These are phyloP conservation scores for Cyathus striatus DNA, from an alignment of 768 basidiomycete genomes.

Conservation along the genomic window DNA sequence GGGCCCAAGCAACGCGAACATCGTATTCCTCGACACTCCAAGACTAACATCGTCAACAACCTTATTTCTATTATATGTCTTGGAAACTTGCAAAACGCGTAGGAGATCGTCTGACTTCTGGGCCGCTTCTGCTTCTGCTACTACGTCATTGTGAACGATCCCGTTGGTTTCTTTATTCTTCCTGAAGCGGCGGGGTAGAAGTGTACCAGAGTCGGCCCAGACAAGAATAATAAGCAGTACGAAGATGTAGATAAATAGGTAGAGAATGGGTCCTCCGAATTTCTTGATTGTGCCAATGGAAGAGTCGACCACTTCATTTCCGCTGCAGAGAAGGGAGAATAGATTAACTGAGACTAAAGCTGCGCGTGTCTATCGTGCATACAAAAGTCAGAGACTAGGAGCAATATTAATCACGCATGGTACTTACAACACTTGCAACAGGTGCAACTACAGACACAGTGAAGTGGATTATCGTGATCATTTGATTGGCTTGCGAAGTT, in stretches of 20 bases:
- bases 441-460: conserved; percentile 64
- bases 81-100: conserved; percentile 58
- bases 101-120: conserved; percentile 49
- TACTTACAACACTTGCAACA: conserved; percentile 60
- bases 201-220: conserved; percentile 67
- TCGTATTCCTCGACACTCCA: conserved; percentile 52
- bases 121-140: conserved; percentile 45
- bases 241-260: conserved; percentile 58
- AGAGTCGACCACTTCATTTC: conserved; percentile 36
- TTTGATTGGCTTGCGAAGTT: conserved; percentile 42
- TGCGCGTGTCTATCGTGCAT: conserved; percentile 66
- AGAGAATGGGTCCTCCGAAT: conserved; percentile 73
- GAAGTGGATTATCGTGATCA: conserved; percentile 67
- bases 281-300: conserved; percentile 50
- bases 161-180: conserved; percentile 6
- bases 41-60: conserved; percentile 76
- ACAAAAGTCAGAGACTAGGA: conserved; percentile 2
- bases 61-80: conserved; percentile 47
- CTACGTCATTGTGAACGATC: conserved; percentile 42
- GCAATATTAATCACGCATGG: neutral
- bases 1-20: conserved; percentile 73
- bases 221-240: conserved; percentile 60
- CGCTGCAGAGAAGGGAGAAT: conserved; percentile 69
- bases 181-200: conserved; percentile 24
- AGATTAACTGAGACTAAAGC: conserved; percentile 74